Evolutionary conservation across 2,329 filamentous ascomycete genomes (phyloP).

Genomic region (Colletotrichum spinosum): DNA sequence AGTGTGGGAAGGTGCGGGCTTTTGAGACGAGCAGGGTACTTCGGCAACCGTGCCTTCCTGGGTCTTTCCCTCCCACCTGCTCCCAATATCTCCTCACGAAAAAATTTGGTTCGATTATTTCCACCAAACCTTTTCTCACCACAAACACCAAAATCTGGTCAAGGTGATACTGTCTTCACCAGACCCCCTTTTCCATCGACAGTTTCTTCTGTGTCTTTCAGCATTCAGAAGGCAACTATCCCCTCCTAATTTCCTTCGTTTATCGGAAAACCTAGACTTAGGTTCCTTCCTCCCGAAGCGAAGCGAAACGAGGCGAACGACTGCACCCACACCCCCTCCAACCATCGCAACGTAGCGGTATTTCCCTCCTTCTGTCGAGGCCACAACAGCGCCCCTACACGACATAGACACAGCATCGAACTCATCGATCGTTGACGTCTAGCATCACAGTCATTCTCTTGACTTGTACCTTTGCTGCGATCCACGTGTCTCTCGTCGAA

Average conservation of each 20-base stretch:
- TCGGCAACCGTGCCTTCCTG: constrained; percentile 19
- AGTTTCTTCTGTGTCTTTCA: constrained; percentile 40
- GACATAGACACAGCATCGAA: constrained; percentile 27
- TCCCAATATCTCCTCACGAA: constrained; percentile 38
- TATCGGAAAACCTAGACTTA: constrained; percentile 28
- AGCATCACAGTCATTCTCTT: constrained; percentile 35
- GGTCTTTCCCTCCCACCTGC: constrained; percentile 33
- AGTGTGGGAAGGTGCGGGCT: constrained; percentile 14
- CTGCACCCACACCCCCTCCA: constrained; percentile 31
- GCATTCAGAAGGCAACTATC: constrained; percentile 40
- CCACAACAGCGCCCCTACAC: constrained; percentile 23
- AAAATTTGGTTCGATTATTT: constrained; percentile 30
- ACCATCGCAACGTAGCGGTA: constrained; percentile 36
- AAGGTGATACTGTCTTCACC: constrained; percentile 39
- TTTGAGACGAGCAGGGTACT: constrained; percentile 24
- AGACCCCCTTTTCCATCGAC: constrained; percentile 34
- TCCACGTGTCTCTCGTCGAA: constrained; percentile 38
- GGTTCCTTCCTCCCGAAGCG: constrained; percentile 30
- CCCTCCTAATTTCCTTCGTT: constrained; percentile 34
- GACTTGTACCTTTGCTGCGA: constrained; percentile 34
- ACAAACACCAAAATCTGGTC: constrained; percentile 39
- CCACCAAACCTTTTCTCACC: constrained; percentile 36
- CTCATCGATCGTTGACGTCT: constrained; percentile 15
- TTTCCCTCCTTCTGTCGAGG: constrained; percentile 36
- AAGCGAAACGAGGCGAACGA: constrained; percentile 17